A percentile compares a stretch with the other conserved stretches of the same genome.
Conservation (phyloP, 2,329 filamentous ascomycete genomes). For the Colletotrichum brevisporum region DNA sequence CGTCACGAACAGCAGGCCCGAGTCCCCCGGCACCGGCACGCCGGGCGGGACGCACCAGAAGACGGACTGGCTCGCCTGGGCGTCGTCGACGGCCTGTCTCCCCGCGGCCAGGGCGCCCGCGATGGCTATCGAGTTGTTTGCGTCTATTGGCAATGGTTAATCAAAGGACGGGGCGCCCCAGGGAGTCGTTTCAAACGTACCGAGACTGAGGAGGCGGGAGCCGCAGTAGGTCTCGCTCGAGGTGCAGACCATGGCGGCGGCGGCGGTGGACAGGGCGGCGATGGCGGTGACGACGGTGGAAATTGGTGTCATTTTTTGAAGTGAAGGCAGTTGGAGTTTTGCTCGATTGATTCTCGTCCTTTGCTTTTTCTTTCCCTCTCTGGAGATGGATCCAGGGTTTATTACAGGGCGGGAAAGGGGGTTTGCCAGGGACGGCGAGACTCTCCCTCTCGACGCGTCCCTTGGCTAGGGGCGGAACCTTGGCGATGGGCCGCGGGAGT, state of each 20-base stretch:
- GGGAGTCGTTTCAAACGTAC: neutral
- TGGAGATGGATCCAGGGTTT: neutral
- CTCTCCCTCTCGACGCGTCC: too few species aligned
- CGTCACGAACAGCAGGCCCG: constrained; percentile 28
- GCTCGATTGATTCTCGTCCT: too few species aligned
- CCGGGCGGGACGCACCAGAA: constrained; percentile 35
- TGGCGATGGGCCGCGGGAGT: too few species aligned
- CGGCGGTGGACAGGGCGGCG: neutral
- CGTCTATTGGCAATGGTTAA: constrained; percentile 1
- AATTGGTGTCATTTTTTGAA: constrained; percentile 11
- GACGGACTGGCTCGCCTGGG: constrained; percentile 24
- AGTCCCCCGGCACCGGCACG: constrained; percentile 19
- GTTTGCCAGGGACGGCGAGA: constrained; percentile 6
- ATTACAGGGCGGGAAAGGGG: neutral
- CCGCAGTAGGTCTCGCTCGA: constrained; percentile 32
- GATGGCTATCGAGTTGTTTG: constrained; percentile 15
- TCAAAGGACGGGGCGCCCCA: neutral
- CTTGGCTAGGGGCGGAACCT: too few species aligned
- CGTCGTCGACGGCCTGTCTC: constrained; percentile 28
- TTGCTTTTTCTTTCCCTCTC: neutral
- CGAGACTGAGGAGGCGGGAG: constrained; percentile 28
- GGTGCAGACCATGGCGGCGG: constrained; percentile 18
- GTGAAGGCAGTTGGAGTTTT: too few species aligned
- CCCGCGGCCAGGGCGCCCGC: constrained; percentile 16
- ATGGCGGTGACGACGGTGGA: neutral